These are phyloP conservation scores for Xylariomycetidae sp. DNA, from an alignment of 2,329 filamentous ascomycete species.

Conservation along the genomic window DNA sequence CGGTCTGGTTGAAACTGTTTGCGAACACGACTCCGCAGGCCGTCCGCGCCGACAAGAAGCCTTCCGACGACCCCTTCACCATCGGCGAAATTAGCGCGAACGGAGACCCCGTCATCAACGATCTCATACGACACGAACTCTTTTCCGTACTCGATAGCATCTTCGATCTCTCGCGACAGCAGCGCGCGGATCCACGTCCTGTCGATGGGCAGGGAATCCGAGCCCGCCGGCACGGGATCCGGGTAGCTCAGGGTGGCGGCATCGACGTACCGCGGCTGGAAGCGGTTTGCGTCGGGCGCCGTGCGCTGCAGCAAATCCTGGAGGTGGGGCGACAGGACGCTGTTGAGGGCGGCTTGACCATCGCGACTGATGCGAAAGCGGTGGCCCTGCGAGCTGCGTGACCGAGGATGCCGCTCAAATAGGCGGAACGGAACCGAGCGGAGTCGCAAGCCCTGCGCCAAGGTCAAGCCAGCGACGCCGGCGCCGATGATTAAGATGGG, in stretches of 20 bases:
- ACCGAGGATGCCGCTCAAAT: constrained; percentile 22
- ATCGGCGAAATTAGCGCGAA: constrained; percentile 21
- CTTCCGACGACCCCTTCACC: constrained; percentile 19
- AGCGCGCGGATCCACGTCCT: constrained; percentile 27
- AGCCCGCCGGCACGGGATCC: constrained; percentile 10
- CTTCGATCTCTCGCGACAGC: constrained; percentile 17
- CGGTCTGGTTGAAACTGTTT: constrained; percentile 25
- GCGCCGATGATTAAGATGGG: constrained; percentile 37
- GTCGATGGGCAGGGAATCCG: constrained; percentile 21
- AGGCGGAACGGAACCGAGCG: constrained; percentile 25
- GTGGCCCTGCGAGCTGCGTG: constrained; percentile 21
- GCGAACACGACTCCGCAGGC: constrained; percentile 25
- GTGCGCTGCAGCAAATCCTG: constrained; percentile 16
- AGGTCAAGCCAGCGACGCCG: constrained; percentile 38
- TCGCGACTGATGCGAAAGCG: constrained; percentile 25
- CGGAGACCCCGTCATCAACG: constrained; percentile 15
- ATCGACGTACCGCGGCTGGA: constrained; percentile 24
- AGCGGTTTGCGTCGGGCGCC: constrained; percentile 12
- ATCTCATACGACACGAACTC: constrained; percentile 22
- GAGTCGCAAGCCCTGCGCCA: constrained; percentile 28
- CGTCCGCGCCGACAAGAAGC: constrained; percentile 27
- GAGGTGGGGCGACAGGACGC: constrained; percentile 20
- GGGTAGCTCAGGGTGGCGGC: constrained; percentile 18
- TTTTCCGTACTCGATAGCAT: constrained; percentile 25
- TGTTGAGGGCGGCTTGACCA: constrained; percentile 17